Evolutionary conservation across 2,329 filamentous ascomycete genomes (phyloP).

Genomic region (Aspergillus persii): DNA sequence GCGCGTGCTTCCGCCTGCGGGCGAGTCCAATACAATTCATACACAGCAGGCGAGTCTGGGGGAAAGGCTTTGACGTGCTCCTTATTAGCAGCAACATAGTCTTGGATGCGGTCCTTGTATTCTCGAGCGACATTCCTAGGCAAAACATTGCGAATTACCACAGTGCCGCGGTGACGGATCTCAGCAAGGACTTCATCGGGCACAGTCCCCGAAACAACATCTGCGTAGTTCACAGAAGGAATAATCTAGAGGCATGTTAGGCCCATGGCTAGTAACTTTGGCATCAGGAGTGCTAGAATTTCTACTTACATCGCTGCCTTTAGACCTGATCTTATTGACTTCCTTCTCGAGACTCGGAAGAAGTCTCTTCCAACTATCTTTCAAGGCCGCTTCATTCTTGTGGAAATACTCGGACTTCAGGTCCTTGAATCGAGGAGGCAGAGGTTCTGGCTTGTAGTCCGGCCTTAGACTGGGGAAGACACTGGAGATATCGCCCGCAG

Average conservation of each 20-base stretch:
- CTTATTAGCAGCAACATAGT: constrained; percentile 64
- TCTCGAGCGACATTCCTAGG: constrained; percentile 60
- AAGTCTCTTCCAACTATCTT: constrained; percentile 43
- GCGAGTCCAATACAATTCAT: constrained; percentile 72
- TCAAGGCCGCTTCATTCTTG: constrained; percentile 40
- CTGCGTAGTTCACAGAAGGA: constrained; percentile 41
- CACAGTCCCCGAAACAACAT: constrained; percentile 39
- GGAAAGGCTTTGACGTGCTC: constrained; percentile 60
- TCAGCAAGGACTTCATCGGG: constrained; percentile 43
- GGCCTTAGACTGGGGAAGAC: constrained; percentile 48
- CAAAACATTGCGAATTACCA: constrained; percentile 65
- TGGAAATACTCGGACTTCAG: constrained; percentile 40
- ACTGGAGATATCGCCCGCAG: constrained; percentile 47
- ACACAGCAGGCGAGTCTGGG: constrained; percentile 65
- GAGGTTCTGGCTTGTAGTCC: constrained; percentile 41
- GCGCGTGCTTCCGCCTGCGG: constrained; percentile 66
- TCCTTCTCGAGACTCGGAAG: constrained; percentile 40
- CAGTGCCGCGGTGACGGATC: constrained; percentile 59
- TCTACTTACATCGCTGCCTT: constrained; percentile 40
- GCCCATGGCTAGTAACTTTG: not conserved
- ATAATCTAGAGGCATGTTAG: constrained; percentile 33
- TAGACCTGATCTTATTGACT: constrained; percentile 39
- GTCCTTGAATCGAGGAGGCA: constrained; percentile 43
- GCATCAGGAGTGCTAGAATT: not conserved
- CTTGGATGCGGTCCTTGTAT: constrained; percentile 64